Evolutionary conservation across 768 basidiomycete species (phyloP), one percentile per base, ranked within the genome.

Genomic region (Leccinellum albellum): DNA sequence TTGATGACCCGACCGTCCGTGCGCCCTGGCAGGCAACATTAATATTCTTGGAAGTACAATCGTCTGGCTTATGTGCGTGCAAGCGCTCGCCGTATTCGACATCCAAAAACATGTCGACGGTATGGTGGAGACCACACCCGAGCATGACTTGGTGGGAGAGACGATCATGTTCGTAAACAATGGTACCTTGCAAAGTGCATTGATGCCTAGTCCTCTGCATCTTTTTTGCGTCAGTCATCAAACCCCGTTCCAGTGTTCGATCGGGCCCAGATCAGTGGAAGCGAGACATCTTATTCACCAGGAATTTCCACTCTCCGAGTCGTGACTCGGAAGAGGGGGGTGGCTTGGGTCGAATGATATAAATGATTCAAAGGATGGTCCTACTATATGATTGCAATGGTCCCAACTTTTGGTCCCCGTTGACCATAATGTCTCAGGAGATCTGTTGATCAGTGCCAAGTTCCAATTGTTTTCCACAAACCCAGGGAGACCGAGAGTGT

Each of bases 11-110:
- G 7, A n/a, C 5, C 4, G 6, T 21, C 12, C 9, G n/a, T 4
- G 33, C 33, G 33, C 2, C n/a, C 0, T 23, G n/a, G 14, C 26
- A 48, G 47, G 47, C 17, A 17, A 17, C 9, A 26, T 23, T 26
- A 17, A 17, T 17, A 26, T 23, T 26, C 47, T 48, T 1, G 47
- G 24, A 21, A 10, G 13, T 21, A 28, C 47, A 0, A 12, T 21
- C 10, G 47, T 48, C 12, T 28, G 47, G 47, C 26, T 48, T 3
- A 33, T 53, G 46, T 56, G 60, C 6, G 71, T 70, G 0, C 73
- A 64, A 56, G 71, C 76, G 6, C 74, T 82, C 23, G 76, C 79
- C 1, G 73, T 70, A 10, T 79, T 82, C 40, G 64, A 79, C 31
- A 74, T 82, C 21, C 66, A 67, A 14, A 79, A 77, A 35, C 68